Base-by-base conservation (phyloP, 345 rosid species). In the Acer yangbiense region DNA sequence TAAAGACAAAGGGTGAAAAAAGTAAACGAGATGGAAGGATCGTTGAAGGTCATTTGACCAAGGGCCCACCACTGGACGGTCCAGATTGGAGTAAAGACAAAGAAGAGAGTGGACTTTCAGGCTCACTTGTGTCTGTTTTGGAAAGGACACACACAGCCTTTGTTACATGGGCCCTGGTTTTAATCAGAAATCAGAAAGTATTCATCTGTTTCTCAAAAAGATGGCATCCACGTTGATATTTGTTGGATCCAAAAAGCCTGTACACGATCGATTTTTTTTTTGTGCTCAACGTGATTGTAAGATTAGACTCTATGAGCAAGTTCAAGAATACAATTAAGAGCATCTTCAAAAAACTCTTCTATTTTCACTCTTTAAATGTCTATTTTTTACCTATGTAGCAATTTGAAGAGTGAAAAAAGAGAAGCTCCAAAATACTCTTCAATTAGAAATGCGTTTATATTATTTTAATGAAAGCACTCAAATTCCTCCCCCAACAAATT, bases 81-180 rank as follows among this genome's bases (percentile, higher is more conserved):
- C 84, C 61, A 67, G 74, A 43, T 63, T 48, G 7, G 75, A 8
- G 39, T 32, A 25, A 20, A 55, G 70, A 75, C 86, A 44, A 72
- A 29, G 84, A 76, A 81, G 76, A 80, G 85, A 84, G 89, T 85
- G 76, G 94, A 89, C 92, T 89, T 86, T 87, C 66, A 58, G 82
- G 82, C 41, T 68, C 69, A 12, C 80, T 39, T 43, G 79, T 71
- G 55, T 65, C 74, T 71, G 80, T 29, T 46, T 71, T 67, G 87
- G 74, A 72, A 82, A 88, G 78, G 92, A 85, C 94, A 84, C 32
- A 48, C 41, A 10, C 79, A 55, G 79, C 77, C 90, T 90, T 85
- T 85, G 82, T 79, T 10, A 54, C 7, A 54, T 79, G 87, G 85
- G 72, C 82, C 86, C 87, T 20, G 0, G 41, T 10, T 16, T 14